These are phyloP conservation scores for Prototheca stagnorum DNA, from an alignment of 163 green algal genomes.

Conservation along the genomic window DNA sequence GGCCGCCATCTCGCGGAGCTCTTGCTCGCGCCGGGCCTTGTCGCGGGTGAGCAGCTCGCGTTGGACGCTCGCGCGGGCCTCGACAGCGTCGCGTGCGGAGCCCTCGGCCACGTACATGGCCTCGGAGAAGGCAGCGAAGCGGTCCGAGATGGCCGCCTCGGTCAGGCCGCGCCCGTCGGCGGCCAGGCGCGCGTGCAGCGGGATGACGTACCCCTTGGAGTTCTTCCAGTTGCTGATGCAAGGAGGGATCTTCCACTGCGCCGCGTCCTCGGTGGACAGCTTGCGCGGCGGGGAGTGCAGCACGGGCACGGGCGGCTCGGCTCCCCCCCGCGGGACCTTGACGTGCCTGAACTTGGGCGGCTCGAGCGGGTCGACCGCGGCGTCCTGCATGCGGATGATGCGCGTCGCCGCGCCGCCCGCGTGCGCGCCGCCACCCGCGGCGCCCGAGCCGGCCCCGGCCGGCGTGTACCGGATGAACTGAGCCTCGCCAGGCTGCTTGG, in stretches of 20 bases:
- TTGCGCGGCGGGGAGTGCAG: slow-evolving; percentile 87
- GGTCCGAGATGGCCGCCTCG: slow-evolving; percentile 91
- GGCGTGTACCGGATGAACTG: slow-evolving; percentile 70
- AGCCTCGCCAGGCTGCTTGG: slow-evolving; percentile 47
- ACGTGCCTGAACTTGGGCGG: slow-evolving; percentile 93
- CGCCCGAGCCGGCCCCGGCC: slow-evolving; percentile 4
- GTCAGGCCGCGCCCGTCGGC: slow-evolving; percentile 89
- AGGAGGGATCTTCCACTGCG: slow-evolving; percentile 97
- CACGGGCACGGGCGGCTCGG: slow-evolving; percentile 78
- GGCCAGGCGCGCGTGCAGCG: slow-evolving; percentile 95
- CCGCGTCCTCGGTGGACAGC: slow-evolving; percentile 73
- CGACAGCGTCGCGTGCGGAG: slow-evolving; percentile 73
- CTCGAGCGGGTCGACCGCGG: slow-evolving; percentile 88
- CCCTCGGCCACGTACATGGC: slow-evolving; percentile 84
- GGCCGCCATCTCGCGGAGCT: slow-evolving; percentile 82
- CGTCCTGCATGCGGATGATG: slow-evolving; percentile 70
- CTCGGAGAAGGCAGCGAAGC: slow-evolving; percentile 82
- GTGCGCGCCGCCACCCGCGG: no score
- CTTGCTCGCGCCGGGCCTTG: slow-evolving; percentile 83
- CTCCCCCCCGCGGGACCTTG: slow-evolving; percentile 72
- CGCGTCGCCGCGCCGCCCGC: slow-evolving; percentile 30
- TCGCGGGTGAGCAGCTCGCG: slow-evolving; percentile 67
- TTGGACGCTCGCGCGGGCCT: slow-evolving; percentile 76
- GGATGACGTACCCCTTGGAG: slow-evolving; percentile 97
- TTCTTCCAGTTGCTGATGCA: slow-evolving; percentile 99